Conservation (phyloP, 208 protist species). For the Naegleria fowleri region DNA sequence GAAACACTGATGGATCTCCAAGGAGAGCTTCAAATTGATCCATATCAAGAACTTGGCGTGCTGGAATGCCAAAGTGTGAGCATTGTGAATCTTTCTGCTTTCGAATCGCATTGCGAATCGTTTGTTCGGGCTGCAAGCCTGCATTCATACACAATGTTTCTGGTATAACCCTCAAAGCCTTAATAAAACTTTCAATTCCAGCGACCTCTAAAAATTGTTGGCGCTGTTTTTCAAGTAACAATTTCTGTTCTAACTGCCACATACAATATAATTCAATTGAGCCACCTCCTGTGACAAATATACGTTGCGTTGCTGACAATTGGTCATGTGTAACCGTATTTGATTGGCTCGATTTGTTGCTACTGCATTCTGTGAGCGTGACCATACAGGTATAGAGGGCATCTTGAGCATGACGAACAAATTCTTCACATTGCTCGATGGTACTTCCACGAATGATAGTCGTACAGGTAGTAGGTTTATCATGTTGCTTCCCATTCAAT, state of each 20-base stretch:
- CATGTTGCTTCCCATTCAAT: no score
- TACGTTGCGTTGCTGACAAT: background rate
- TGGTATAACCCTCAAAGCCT: background rate
- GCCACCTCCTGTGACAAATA: conserved; percentile 11
- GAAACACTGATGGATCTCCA: background rate
- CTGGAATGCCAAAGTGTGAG: background rate
- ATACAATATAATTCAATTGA: background rate
- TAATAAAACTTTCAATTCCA: background rate
- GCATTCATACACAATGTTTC: background rate
- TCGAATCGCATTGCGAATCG: background rate
- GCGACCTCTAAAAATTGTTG: background rate
- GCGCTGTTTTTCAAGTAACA: background rate
- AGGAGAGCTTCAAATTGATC: background rate
- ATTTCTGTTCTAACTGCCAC: background rate
- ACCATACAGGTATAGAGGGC: background rate
- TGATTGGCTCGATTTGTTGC: background rate
- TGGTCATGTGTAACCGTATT: no score
- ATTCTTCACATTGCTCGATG: background rate
- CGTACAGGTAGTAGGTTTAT: background rate
- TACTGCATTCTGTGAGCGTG: background rate
- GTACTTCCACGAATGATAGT: background rate
- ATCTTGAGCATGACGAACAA: background rate
- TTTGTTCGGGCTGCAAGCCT: background rate
- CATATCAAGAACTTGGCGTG: background rate
- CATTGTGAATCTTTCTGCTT: background rate